Evolutionary conservation across 2,329 filamentous ascomycete genomes (phyloP), one percentile per base, ranked within the genome.

Genomic region (Neofusicoccum parvum): DNA sequence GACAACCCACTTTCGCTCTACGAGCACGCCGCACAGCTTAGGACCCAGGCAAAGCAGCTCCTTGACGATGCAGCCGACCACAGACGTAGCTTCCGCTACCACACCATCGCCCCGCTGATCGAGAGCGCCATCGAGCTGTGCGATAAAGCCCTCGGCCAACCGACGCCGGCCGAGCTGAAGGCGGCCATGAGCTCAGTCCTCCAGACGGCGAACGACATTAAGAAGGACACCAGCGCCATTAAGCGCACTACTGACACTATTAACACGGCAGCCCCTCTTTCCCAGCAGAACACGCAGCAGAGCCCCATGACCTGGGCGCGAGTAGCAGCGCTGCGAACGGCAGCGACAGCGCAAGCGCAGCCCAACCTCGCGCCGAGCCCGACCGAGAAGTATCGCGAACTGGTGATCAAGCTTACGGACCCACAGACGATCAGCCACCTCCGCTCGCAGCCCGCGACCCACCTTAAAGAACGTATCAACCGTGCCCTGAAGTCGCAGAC

Each of bases 191-290:
- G n/a, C 50, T 53, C 34, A 54, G 50, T 54, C 50, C 34, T 54
- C 10, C 34, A 54, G 50, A 54, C 50, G 10, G 36, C 50, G 50
- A 54, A 39, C 34, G 50, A 39, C 11, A 54, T 54, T 23, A n/a
- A n/a, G n/a, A 54, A 54, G 50, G 50, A 54, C n/a, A 54, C 36
- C 34, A 54, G 50, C 50, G n/a, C 50, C 34, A 54, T 54, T 15
- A 54, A 54, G 50, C 34, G 50, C 36, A 23, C 50, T 7, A 54
- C 34, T 54, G n/a, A 54, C 11, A 14, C 46, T 32, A 49, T 49
- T 14, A 49, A 49, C 12, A 49, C 20, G 12, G 46, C 11, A 27
- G 20, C 7, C 46, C 23, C 46, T 15, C 20, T 14, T 32, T 3
- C 23, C 20, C 20, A 49, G 23, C 20, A 32, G 23, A 49, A 27